Evolutionary conservation across 306 rosid species (phyloP), one percentile per base, ranked within the genome.

Genomic region (Rosa persica): DNA sequence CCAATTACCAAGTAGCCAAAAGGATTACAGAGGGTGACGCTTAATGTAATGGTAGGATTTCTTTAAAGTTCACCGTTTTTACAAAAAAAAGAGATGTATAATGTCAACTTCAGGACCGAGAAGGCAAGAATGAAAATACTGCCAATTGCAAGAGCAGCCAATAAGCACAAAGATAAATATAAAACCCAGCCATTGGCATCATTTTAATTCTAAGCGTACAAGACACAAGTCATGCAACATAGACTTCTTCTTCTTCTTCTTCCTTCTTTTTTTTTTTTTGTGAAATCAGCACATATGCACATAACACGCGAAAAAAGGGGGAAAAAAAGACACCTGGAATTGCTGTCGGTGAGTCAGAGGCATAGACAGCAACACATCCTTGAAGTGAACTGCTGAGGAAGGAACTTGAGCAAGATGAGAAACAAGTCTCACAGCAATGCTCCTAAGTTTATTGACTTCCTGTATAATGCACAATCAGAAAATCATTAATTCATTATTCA

Each of bases 371-470:
- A 95, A 79, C 74, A 84, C 91, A 72, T 95, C 93, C 91, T 85
- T 95, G 90, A 95, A 95, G 87, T 85, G 86, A 75, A 85, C 79
- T 38, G 98, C 97, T 3, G 96, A 91, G 36, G 97, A 86, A 86
- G 96, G 98, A 81, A 95, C 79, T 89, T 91, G 98, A 67, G 98
- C 98, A 83, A 92, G 89, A 81, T 87, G 97, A 81, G 98, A 92
- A 79, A 95, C 98, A 78, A 95, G 90, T 87, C 83, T 88, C 80
- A 89, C 54, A 20, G 98, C 81, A 22, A 88, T 87, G 83, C 85
- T 89, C 85, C 88, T 92, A 80, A 95, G 81, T 81, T 90, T 94
- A 68, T 72, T 83, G 23, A 85, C 86, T 79, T 89, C 98, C 98
- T 95, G 93, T 74, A 81, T 78, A 46, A 82, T 20, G 57, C 78